phyloP scores from a whole-genome alignment of 2,329 filamentous ascomycete genomes.

The Monosporascus sp. region DNA sequence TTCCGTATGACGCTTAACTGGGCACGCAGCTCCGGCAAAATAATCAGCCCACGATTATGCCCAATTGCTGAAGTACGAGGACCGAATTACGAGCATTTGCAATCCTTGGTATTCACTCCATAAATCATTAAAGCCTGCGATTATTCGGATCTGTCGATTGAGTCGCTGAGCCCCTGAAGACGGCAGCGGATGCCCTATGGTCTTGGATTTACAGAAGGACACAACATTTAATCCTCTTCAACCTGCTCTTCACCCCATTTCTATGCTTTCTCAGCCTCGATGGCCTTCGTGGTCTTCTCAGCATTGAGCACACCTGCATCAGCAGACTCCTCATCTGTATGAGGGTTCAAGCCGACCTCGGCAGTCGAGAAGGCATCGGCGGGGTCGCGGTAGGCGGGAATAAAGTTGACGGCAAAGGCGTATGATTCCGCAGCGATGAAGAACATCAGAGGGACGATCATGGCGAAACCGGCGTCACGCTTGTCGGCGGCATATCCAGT shows the following conservation, averaged over 20 bases:
- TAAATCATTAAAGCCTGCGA: no score
- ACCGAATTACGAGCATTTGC: no score
- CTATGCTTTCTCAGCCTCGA: constrained; percentile 3
- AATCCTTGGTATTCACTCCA: no score
- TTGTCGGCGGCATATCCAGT: constrained; percentile 63
- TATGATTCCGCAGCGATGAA: constrained; percentile 54
- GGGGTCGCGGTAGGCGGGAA: constrained; percentile 56
- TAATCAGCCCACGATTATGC: no score
- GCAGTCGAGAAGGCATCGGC: constrained; percentile 53
- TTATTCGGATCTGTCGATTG: no score
- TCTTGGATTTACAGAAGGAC: no score
- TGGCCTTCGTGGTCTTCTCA: constrained; percentile 15
- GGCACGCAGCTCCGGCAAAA: no score
- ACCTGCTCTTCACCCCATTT: background rate
- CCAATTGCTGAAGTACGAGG: no score
- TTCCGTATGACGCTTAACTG: no score
- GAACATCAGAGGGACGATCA: constrained; percentile 61
- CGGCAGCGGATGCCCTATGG: no score
- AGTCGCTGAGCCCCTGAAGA: no score
- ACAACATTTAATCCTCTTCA: no score
- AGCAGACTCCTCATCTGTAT: constrained; percentile 15
- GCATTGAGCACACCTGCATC: constrained; percentile 9
- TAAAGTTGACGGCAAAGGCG: constrained; percentile 60
- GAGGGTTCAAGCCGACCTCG: constrained; percentile 33
- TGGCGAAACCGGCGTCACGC: constrained; percentile 54